Base-by-base conservation (phyloP, 2,329 filamentous ascomycete genomes). In the Ophiostoma australiae region DNA sequence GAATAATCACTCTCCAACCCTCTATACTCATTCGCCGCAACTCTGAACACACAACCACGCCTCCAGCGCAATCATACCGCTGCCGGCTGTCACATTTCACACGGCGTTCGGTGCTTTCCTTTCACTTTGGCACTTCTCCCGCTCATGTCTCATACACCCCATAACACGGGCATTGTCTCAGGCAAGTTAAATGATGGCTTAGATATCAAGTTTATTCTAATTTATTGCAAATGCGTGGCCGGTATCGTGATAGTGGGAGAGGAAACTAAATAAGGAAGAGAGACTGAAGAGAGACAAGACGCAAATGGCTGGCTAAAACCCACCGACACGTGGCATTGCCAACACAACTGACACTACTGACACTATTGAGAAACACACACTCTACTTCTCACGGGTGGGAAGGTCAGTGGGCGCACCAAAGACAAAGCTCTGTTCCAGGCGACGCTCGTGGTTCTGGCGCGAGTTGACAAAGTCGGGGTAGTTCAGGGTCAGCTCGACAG, bases 391-490 rank as follows among this genome's bases (percentile, higher is more conserved):
- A 48, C 79, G 81, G 58, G 76, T 78, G 44, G 83, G 82, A 37
- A 84, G 76, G 20, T 79, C 75, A 15, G 63, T 7, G 63, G 63
- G 33, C 33, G 79, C 75, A 31, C 78, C 80, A 74, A 80, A 81
- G 73, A 77, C 77, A 73, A 84, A 85, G 58, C 76, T 77, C 77
- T 85, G 84, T 68, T 85, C 82, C 69, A 91, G 83, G 70, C 88
- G 83, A 72, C 88, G 84, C 84, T 91, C 89, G 27, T 79, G 82
- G 85, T 93, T 93, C 80, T 85, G 82, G 77, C 90, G 88, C 71
- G 81, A 81, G 83, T 97, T 97, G 85, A 97, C 93, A 79, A 97
- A 97, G 83, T 97, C 93, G 72, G 94, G 94, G 85, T 97, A 95
- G 87, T 97, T 97, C 79, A 97, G 88, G 41, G 94, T 97, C 78